Percentiles rank a stretch among this genome's conserved stretches.
Conservation (phyloP, 345 rosid species). For the Cardamine occulta region DNA sequence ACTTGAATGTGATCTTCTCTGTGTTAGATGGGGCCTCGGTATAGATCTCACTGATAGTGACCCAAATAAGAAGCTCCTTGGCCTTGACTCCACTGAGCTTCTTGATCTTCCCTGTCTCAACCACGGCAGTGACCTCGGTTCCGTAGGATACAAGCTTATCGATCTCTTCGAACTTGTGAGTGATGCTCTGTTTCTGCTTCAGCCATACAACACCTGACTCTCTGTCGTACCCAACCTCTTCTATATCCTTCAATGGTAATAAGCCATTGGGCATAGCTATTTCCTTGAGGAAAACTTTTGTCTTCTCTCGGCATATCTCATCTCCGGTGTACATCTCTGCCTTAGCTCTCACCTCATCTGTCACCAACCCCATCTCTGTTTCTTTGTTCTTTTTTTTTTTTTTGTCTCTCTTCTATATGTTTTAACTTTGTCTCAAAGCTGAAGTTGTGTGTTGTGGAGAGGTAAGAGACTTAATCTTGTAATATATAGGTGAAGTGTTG, state of each 20-base stretch:
- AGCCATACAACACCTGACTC: slow-evolving; percentile 95
- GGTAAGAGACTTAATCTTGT: slow-evolving; percentile 13
- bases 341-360: slow-evolving; percentile 71
- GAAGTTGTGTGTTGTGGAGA: slow-evolving; percentile 35
- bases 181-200: slow-evolving; percentile 72
- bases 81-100: slow-evolving; percentile 95
- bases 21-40: slow-evolving; percentile 45
- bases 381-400: slow-evolving; percentile 12
- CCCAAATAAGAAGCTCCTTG: slow-evolving; percentile 86
- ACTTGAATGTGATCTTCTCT: slow-evolving; percentile 73
- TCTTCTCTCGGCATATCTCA: slow-evolving; percentile 66
- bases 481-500: slow-evolving; percentile 28
- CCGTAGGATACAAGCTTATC: slow-evolving; percentile 66
- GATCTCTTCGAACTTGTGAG: slow-evolving; percentile 81
- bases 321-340: slow-evolving; percentile 85
- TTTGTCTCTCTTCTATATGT: not conserved
- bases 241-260: slow-evolving; percentile 73
- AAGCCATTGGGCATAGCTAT: slow-evolving; percentile 76
- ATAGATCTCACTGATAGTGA: slow-evolving; percentile 62
- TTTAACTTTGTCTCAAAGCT: slow-evolving; percentile 21
- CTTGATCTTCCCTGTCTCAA: slow-evolving; percentile 72
- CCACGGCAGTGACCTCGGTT: slow-evolving; percentile 73
- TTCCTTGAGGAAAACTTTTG: slow-evolving; percentile 62
- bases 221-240: slow-evolving; percentile 75
- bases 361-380: slow-evolving; percentile 58